These are phyloP conservation scores for Pseudisothecium myosuroides DNA, from an alignment of 225 moss, liverwort and hornwort species.

Conservation along the genomic window DNA sequence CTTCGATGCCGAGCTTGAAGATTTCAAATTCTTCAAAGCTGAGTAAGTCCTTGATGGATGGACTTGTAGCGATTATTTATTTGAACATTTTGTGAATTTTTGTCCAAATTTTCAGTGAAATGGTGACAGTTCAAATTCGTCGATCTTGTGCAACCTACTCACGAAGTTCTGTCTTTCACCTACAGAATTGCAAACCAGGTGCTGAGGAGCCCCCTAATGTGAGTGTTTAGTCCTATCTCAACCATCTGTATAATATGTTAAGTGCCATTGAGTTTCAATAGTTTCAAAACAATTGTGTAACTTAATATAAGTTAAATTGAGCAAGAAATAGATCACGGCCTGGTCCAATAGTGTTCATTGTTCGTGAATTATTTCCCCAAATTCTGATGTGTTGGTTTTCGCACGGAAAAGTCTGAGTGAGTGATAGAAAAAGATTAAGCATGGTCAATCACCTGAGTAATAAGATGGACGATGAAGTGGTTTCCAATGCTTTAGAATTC, in stretches of 20 bases:
- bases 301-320: neutral
- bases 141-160: neutral
- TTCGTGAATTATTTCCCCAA: neutral
- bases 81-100: neutral
- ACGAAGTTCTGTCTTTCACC: neutral
- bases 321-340: neutral
- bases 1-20: neutral
- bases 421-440: neutral
- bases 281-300: neutral
- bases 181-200: conserved; percentile 18
- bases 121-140: neutral
- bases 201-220: conserved; percentile 32
- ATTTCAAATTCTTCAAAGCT: neutral
- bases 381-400: neutral
- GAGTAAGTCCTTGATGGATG: neutral
- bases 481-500: neutral
- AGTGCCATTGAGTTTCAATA: neutral
- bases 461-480: neutral
- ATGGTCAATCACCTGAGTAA: neutral
- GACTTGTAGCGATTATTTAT: neutral
- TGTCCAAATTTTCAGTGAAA: neutral
- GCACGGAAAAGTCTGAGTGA: neutral
- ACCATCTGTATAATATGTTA: neutral
- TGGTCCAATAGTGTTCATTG: neutral
- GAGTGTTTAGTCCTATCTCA: neutral